These are phyloP conservation scores for Rhododendron simsii DNA, from an alignment of 148 eudicot genomes.

Conservation along the genomic window DNA sequence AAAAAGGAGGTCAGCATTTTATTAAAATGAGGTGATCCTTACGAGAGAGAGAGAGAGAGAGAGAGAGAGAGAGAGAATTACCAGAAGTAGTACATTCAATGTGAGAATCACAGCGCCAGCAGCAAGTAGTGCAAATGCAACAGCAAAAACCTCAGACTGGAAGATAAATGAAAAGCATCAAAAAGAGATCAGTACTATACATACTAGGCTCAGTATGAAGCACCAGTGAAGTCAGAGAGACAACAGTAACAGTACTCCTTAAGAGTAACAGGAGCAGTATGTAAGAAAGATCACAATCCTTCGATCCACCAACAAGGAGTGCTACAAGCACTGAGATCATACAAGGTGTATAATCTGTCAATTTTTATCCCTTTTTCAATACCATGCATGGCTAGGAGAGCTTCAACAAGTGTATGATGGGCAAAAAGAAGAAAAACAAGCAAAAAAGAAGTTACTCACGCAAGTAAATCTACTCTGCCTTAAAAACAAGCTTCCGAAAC, in stretches of 20 bases:
- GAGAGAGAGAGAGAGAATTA: slow-evolving; percentile 33
- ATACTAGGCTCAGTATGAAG: background rate
- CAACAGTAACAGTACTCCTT: background rate
- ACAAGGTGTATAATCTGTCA: background rate
- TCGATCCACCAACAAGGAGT: background rate
- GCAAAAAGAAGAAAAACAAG: background rate
- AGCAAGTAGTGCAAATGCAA: slow-evolving; percentile 96
- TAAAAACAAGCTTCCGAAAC: background rate
- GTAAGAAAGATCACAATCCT: background rate
- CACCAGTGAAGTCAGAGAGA: background rate
- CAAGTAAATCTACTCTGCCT: background rate
- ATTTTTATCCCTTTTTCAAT: background rate
- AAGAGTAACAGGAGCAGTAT: background rate
- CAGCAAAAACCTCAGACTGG: slow-evolving; percentile 98
- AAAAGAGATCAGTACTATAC: background rate
- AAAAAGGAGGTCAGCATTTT: too few species aligned
- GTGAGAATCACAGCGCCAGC: slow-evolving; percentile 97
- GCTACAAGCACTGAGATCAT: background rate
- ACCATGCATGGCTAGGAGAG: background rate
- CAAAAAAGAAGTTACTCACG: background rate
- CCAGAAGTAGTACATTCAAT: slow-evolving; percentile 90
- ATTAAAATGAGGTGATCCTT: too few species aligned
- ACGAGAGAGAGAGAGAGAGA: background rate
- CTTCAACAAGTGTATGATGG: background rate
- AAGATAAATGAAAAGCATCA: slow-evolving; percentile 16